Base-by-base conservation (phyloP, 371 early-diverging fungal species). In the Mucor indicus region DNA sequence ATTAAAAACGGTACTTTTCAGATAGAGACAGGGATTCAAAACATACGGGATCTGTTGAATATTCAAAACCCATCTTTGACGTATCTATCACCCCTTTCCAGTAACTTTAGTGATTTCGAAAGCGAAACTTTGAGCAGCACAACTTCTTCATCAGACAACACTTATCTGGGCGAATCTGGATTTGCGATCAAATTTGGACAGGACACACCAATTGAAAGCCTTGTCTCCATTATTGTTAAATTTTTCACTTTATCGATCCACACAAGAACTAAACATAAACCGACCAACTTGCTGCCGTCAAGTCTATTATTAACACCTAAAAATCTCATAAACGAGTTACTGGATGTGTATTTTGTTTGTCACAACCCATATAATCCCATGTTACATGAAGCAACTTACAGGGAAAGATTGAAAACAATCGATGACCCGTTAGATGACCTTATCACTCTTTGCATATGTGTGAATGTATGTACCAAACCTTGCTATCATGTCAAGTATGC, bases 21-120 rank as follows among this genome's bases (percentile, higher is more conserved):
- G 16, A 59, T 59, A 9, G 53, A 59, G 13, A 59, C 59, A 20
- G 59, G 53, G 5, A 59, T 59, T 13, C 19, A 38, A 19, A 48
- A 25, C 15, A 17, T 59, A 1, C 48, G 41, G 4, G 53, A 59
- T 25, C 24, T 59, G 5, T 4, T 59, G 11, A 30, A 32, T 3
- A 39, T 44, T 13, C 32, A 53, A 3, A 11, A 30, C n/a, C 13
- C 20, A 15, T 7, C n/a, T 15, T 9, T 44, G 3, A 16, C 39
- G 2, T 55, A 49, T 36, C 25, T 55, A 19, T 38, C 31, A 22
- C 44, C 42, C 10, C 22, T 42, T 22, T 23, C 7, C 38, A 37
- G 13, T 8, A 15, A 21, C 13, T 10, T 12, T 9, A 5, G 23
- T 4, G n/a, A n/a, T n/a, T n/a, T n/a, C n/a, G n/a, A n/a, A n/a